phyloP scores from a whole-genome alignment of 2,329 filamentous ascomycete genomes.

The Emericellopsis cladophorae region DNA sequence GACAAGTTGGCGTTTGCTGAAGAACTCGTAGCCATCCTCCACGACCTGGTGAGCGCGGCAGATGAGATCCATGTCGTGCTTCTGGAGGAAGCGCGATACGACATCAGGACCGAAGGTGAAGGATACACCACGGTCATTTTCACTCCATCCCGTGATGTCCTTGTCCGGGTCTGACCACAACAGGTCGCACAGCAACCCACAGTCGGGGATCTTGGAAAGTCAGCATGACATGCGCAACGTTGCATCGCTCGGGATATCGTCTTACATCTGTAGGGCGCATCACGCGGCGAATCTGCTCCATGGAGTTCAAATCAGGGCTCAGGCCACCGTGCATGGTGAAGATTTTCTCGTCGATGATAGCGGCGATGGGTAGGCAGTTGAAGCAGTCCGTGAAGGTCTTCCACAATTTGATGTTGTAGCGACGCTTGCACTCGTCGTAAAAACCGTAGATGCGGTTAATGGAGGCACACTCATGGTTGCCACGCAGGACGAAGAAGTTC shows the following conservation, averaged over 20 bases:
- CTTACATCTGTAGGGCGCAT: constrained; percentile 98
- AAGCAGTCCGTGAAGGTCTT: constrained; percentile 99
- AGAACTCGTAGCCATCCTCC: constrained; percentile 99
- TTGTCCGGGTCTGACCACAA: constrained; percentile 99
- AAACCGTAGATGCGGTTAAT: constrained; percentile 99
- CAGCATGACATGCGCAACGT: constrained; percentile 9
- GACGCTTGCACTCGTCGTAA: constrained; percentile 98
- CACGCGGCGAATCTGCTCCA: constrained; percentile 98
- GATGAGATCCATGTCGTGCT: constrained; percentile 99
- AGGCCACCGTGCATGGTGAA: constrained; percentile 99
- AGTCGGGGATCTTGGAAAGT: constrained; percentile 74
- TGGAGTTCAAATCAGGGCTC: constrained; percentile 94
- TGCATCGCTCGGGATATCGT: constrained; percentile 15
- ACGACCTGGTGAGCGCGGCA: constrained; percentile 98
- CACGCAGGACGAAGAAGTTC: constrained; percentile 97
- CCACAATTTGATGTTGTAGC: constrained; percentile 99
- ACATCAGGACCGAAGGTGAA: constrained; percentile 98
- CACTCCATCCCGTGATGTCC: constrained; percentile 97
- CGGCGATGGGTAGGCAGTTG: constrained; percentile 95
- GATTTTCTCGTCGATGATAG: constrained; percentile 99
- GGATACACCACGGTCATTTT: constrained; percentile 96
- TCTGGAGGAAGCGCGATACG: constrained; percentile 92
- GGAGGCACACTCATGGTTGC: constrained; percentile 97
- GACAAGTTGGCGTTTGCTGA: constrained; percentile 94
- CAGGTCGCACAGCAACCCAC: constrained; percentile 91